Evolutionary conservation across 2,329 filamentous ascomycete genomes (phyloP).

Genomic region (Paraconiothyrium sp.): DNA sequence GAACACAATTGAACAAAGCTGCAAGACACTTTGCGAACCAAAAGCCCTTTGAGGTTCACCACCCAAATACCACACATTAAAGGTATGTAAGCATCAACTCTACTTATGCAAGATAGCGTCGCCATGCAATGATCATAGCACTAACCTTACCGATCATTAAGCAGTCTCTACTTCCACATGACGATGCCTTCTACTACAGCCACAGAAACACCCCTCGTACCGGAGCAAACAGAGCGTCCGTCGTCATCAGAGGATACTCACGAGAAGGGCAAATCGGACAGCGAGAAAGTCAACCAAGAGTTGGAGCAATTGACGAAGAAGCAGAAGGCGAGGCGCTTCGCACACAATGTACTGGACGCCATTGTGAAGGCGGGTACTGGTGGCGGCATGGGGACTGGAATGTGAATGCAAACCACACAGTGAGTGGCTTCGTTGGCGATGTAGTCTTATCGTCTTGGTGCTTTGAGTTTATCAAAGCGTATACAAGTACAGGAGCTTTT

Average conservation of each 20-base stretch:
- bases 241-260: background rate
- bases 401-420: no score
- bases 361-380: conserved; percentile 1
- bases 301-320: background rate
- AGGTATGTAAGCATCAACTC: no score
- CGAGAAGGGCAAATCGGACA: background rate
- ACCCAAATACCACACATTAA: no score
- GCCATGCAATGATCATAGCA: no score
- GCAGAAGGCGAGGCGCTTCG: background rate
- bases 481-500: background rate
- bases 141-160: background rate
- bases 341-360: background rate
- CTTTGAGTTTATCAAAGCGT: no score
- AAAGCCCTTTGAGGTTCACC: no score
- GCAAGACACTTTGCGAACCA: no score
- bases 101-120: no score
- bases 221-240: background rate
- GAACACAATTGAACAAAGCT: no score
- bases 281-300: background rate
- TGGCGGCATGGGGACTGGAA: background rate
- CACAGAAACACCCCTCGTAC: background rate
- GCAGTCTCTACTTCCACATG: background rate
- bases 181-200: background rate
- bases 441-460: no score
- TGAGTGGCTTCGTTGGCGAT: no score